phyloP scores from a whole-genome alignment of 2,329 filamentous ascomycete genomes.

The Metarhizium humberi region DNA sequence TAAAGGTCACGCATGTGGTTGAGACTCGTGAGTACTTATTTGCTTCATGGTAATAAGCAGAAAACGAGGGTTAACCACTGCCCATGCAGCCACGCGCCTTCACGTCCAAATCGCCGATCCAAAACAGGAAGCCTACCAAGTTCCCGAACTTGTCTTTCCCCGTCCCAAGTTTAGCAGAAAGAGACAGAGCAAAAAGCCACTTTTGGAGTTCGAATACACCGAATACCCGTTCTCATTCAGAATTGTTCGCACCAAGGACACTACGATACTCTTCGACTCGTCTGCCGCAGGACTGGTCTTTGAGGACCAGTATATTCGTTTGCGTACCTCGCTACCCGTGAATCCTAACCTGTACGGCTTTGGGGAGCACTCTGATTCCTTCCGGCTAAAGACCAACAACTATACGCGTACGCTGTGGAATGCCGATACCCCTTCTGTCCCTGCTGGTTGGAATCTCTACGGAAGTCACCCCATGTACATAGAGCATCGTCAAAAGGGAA shows the following conservation, averaged over 20 bases:
- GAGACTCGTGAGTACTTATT: background rate
- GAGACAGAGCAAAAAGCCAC: conserved; percentile 14
- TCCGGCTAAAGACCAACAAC: conserved; percentile 54
- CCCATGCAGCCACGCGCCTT: conserved; percentile 37
- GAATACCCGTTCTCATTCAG: conserved; percentile 53
- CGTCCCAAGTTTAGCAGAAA: conserved; percentile 31
- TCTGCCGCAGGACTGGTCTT: conserved; percentile 56
- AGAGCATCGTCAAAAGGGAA: conserved; percentile 51
- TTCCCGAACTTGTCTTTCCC: conserved; percentile 55
- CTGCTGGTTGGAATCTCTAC: conserved; percentile 57
- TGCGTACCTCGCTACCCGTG: conserved; percentile 57
- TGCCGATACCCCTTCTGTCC: conserved; percentile 53
- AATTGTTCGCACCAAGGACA: conserved; percentile 28
- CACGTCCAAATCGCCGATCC: conserved; percentile 65
- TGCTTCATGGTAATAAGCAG: no score
- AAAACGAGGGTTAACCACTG: background rate
- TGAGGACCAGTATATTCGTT: conserved; percentile 62
- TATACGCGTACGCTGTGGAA: conserved; percentile 64
- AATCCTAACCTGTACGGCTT: conserved; percentile 65
- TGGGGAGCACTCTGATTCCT: conserved; percentile 62
- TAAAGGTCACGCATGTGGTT: background rate
- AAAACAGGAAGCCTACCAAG: conserved; percentile 56
- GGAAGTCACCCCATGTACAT: conserved; percentile 68
- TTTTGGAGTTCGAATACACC: conserved; percentile 31
- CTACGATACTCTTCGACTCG: conserved; percentile 54